These are phyloP conservation scores for Nannizziopsis barbatae DNA, from an alignment of 2,329 filamentous ascomycete species.

Conservation along the genomic window DNA sequence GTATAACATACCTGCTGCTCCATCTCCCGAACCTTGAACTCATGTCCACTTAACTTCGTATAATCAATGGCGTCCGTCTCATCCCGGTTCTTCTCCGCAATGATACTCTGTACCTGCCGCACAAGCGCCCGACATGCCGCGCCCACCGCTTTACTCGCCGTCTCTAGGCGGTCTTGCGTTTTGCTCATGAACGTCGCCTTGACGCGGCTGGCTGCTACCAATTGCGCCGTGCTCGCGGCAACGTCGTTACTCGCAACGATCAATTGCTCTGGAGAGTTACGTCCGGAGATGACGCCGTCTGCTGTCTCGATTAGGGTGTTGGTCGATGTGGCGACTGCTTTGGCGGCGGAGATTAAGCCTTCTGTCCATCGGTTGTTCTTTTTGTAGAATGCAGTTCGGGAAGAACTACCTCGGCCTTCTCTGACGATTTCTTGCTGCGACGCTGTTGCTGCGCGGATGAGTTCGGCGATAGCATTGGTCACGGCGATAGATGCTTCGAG, in stretches of 20 bases:
- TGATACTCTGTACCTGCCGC: conserved; percentile 86
- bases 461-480: conserved; percentile 80
- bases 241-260: conserved; percentile 98
- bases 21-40: conserved; percentile 99
- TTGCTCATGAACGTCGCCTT: conserved; percentile 98
- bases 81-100: conserved; percentile 70
- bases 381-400: conserved; percentile 93
- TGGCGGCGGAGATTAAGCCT: conserved; percentile 90
- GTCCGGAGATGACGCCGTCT: conserved; percentile 81
- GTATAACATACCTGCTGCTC: conserved; percentile 76
- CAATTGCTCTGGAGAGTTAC: conserved; percentile 90
- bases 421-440: conserved; percentile 96
- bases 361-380: conserved; percentile 99
- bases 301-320: conserved; percentile 97
- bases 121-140: conserved; percentile 78
- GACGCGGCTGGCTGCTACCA: conserved; percentile 88
- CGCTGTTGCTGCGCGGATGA: conserved; percentile 87
- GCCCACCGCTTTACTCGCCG: conserved; percentile 85
- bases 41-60: conserved; percentile 72
- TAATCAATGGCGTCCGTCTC: conserved; percentile 78
- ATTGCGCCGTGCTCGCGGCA: conserved; percentile 86
- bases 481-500: conserved; percentile 86
- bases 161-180: conserved; percentile 83
- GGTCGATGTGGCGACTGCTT: conserved; percentile 85
- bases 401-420: conserved; percentile 77